Evolutionary conservation across 2,329 filamentous ascomycete species (phyloP).

Genomic region (Atkinsonella texensis): DNA sequence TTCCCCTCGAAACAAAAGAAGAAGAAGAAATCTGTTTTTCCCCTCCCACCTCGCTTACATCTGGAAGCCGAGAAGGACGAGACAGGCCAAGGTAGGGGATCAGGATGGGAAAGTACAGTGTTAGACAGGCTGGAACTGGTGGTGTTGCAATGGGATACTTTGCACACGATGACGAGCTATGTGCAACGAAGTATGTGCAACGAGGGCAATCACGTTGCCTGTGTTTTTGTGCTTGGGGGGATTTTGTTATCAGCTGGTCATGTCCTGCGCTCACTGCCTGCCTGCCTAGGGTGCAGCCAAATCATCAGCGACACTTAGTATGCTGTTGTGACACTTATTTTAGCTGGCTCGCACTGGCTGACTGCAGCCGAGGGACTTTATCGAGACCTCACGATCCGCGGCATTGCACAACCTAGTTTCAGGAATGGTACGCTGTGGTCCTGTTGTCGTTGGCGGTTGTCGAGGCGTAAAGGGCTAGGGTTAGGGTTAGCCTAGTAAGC

Average conservation of each 20-base stretch:
- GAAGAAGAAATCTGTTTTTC: too few relatives aligned
- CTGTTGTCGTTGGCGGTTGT: too few relatives aligned
- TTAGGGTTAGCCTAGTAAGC: too few relatives aligned
- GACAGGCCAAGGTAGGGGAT: background rate
- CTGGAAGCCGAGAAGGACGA: background rate
- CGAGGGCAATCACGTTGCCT: background rate
- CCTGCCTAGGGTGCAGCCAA: background rate
- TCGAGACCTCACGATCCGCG: too few relatives aligned
- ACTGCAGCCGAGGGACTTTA: too few relatives aligned
- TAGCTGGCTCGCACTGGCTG: too few relatives aligned
- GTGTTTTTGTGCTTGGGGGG: too few relatives aligned
- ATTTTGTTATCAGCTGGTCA: too few relatives aligned
- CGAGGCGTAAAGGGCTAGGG: too few relatives aligned
- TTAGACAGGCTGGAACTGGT: background rate
- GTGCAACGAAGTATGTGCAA: background rate
- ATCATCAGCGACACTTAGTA: constrained; percentile 34
- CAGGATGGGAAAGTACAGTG: background rate
- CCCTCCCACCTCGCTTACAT: background rate
- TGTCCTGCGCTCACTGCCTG: background rate
- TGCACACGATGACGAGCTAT: background rate
- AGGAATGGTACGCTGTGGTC: too few relatives aligned
- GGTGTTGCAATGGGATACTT: background rate
- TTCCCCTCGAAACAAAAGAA: background rate
- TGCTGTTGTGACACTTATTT: too few relatives aligned
- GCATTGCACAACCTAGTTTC: too few relatives aligned